Percentiles rank a stretch among this genome's conserved stretches.
These are phyloP conservation scores for Candida gorgasii DNA, from an alignment of 805 yeast genomes.

Conservation along the genomic window DNA sequence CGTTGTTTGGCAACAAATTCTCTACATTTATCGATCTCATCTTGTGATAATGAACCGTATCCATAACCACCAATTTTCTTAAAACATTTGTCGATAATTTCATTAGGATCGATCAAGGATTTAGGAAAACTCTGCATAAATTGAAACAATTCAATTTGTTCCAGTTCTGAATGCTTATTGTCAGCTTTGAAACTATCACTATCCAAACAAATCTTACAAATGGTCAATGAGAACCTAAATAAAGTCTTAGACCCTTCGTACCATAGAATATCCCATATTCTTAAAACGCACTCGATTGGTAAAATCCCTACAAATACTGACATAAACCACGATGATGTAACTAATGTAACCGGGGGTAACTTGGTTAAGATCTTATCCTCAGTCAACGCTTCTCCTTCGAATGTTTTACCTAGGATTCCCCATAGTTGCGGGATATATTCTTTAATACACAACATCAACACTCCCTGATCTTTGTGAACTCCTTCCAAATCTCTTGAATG, in stretches of 20 bases:
- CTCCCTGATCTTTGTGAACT: conserved; percentile 93
- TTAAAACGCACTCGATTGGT: conserved; percentile 82
- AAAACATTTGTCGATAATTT: conserved; percentile 71
- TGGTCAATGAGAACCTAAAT: conserved; percentile 78
- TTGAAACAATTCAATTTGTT: conserved; percentile 66
- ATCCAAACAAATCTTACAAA: conserved; percentile 63
- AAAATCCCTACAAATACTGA: conserved; percentile 88
- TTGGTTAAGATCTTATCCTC: conserved; percentile 61
- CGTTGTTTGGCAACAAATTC: conserved; percentile 73
- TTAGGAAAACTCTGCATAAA: conserved; percentile 83
- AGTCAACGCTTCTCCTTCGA: conserved; percentile 40
- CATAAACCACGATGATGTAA: conserved; percentile 98
- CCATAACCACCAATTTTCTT: conserved; percentile 64
- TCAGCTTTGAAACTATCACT: conserved; percentile 57
- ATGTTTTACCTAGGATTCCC: conserved; percentile 47
- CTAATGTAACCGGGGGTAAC: conserved; percentile 86
- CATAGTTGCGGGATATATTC: conserved; percentile 85
- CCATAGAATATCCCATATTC: conserved; percentile 95
- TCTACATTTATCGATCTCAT: conserved; percentile 76
- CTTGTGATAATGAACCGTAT: conserved; percentile 76
- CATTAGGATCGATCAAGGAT: conserved; percentile 64
- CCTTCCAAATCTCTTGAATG: conserved; percentile 91
- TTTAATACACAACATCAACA: conserved; percentile 78
- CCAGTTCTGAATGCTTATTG: conserved; percentile 30
- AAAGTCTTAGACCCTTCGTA: conserved; percentile 88